A percentile compares a stretch with the other conserved stretches of the same genome.
Evolutionary conservation across 2,329 filamentous ascomycete genomes (phyloP).

Genomic region (Arthrinium phaeospermum): DNA sequence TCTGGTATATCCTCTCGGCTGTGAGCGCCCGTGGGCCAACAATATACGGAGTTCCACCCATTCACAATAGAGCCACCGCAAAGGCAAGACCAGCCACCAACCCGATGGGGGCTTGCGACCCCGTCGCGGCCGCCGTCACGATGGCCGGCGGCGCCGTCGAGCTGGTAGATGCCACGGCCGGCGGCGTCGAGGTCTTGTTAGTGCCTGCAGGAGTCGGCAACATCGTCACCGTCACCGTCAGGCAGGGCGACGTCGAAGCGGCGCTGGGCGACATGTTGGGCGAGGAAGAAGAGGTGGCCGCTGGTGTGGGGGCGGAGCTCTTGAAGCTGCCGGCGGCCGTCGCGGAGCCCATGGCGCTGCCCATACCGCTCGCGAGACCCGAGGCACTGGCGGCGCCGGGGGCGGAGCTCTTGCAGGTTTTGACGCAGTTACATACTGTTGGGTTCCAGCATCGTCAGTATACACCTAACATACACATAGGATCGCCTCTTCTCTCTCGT

Average conservation of each 20-base stretch:
- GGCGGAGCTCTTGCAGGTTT: not conserved
- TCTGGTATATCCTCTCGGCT: not conserved
- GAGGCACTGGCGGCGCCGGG: not conserved
- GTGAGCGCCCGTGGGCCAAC: not conserved
- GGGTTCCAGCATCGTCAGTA: not conserved
- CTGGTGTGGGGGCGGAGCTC: too few relatives aligned
- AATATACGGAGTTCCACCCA: not conserved
- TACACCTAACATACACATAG: too few relatives aligned
- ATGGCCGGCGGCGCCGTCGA: not conserved
- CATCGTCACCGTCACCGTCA: not conserved
- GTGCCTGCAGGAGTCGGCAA: not conserved
- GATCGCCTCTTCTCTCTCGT: not conserved
- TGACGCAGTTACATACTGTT: not conserved
- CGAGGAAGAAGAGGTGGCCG: not conserved
- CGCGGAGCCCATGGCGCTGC: not conserved
- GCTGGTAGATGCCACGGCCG: not conserved
- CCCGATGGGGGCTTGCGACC: not conserved
- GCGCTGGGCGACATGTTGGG: not conserved
- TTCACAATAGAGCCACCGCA: not conserved
- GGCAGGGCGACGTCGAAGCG: not conserved
- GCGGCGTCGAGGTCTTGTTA: not conserved
- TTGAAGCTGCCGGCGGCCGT: too few relatives aligned
- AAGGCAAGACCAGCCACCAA: slow-evolving; percentile 14
- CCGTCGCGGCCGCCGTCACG: slow-evolving; percentile 2
- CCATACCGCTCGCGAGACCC: not conserved